Evolutionary conservation across 129 eudicot species (phyloP), one percentile per base, ranked within the genome.

Genomic region (Escallonia rubra): DNA sequence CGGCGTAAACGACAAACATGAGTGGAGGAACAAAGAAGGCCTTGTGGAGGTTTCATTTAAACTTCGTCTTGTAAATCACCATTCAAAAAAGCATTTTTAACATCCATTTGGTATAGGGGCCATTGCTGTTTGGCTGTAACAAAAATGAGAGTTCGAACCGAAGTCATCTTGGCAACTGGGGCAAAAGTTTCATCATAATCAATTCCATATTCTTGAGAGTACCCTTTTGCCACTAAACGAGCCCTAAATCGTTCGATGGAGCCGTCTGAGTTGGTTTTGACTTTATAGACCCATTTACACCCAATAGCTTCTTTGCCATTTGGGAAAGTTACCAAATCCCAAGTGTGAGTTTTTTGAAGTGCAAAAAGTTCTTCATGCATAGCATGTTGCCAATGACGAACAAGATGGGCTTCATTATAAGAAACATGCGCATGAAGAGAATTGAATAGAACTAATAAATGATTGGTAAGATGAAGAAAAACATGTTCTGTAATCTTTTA

Each of bases 181-280:
- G 16, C 43, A 64, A 48, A 45, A 7, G 43, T 64, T 47, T 43
- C 39, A 1, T 43, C 10, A n/a, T 62, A 62, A 47, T 64, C 57
- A 3, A 64, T 16, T 6, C 6, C 68, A 64, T 64, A 64, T 43
- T 64, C 42, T 34, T 64, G 57, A 14, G 57, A 23, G 23, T 46
- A 64, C 4, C 57, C 57, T 41, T 38, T 16, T 7, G 68, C 57
- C 41, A 63, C 67, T 5, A 44, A 14, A 0, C 40, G 3, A 14
- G 52, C 52, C 44, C 45, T 47, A 23, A 46, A 46, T 47, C 57
- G 3, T 2, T 64, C 57, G 2, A 46, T 42, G 2, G 61, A 23
- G 3, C 68, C 43, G 48, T 64, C n/a, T 14, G 43, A 45, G 2
- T 64, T 64, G 5, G 43, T 64, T 43, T 64, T 47, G 1, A 64